Percentiles rank a stretch among this genome's conserved stretches.
Conservation (phyloP, 73 alveolate species). For the Paramecium sonneborni region DNA sequence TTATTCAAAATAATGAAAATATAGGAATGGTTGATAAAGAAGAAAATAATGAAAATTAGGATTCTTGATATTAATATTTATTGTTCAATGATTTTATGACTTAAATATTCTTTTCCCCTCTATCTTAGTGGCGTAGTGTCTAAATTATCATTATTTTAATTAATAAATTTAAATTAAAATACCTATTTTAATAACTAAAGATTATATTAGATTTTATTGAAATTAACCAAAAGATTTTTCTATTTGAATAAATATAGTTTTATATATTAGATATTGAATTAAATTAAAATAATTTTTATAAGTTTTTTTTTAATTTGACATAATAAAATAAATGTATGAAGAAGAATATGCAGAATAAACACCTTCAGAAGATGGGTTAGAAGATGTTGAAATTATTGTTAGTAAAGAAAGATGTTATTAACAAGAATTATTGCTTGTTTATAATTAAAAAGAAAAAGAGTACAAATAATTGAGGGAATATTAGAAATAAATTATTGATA, state of each 20-base stretch:
- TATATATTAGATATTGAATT: no score
- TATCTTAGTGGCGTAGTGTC: no score
- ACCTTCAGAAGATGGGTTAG: background rate
- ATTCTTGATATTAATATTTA: background rate
- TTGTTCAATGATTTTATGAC: background rate
- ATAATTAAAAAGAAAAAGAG: background rate
- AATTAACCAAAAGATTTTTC: no score
- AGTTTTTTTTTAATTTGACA: background rate
- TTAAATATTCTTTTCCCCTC: no score
- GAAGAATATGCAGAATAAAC: background rate
- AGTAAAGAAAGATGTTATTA: background rate
- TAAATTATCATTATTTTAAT: background rate
- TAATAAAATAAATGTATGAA: background rate
- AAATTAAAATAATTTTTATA: no score
- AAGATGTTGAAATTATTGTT: background rate
- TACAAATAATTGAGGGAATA: background rate
- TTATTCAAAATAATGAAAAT: background rate
- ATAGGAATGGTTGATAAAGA: background rate
- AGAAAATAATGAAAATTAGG: background rate
- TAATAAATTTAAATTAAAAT: background rate
- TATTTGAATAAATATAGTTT: no score
- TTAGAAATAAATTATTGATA: background rate
- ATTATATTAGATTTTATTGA: no score
- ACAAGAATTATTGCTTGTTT: background rate
- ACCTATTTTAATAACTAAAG: no score